Percentiles rank a stretch among this genome's conserved stretches.
Conservation (phyloP, 306 rosid species). For the Fragaria vesca region DNA sequence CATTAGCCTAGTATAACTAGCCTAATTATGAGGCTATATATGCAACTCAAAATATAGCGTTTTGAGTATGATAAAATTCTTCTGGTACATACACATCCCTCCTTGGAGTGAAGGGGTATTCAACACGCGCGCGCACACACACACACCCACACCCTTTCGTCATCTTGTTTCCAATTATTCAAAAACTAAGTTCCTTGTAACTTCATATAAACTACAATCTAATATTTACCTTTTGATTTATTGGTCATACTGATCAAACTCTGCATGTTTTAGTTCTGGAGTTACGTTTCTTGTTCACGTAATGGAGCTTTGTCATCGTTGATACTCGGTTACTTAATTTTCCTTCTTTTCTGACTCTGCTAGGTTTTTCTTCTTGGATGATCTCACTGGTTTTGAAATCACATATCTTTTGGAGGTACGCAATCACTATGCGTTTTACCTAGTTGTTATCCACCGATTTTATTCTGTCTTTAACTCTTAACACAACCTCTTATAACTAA, state of each 20-base stretch:
- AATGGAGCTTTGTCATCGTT: not conserved
- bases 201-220: not conserved
- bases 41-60: not conserved
- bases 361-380: constrained; percentile 97
- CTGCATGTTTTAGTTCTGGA: not conserved
- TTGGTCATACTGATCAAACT: not conserved
- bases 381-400: constrained; percentile 85
- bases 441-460: not conserved
- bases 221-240: not conserved
- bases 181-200: not conserved
- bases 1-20: not conserved
- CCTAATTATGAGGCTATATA: not conserved
- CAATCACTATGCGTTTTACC: not conserved
- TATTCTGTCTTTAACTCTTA: constrained; percentile 18
- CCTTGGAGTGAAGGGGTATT: not conserved
- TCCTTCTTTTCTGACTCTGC: constrained; percentile 8
- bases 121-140: too few relatives aligned
- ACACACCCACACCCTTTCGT: not conserved
- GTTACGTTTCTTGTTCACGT: not conserved
- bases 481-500: constrained; percentile 13
- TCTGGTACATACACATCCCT: not conserved
- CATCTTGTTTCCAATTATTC: not conserved
- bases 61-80: not conserved
- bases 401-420: constrained; percentile 72
- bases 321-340: not conserved